Evolutionary conservation across 768 basidiomycete genomes (phyloP).

Genomic region (Boletus bicolor): DNA sequence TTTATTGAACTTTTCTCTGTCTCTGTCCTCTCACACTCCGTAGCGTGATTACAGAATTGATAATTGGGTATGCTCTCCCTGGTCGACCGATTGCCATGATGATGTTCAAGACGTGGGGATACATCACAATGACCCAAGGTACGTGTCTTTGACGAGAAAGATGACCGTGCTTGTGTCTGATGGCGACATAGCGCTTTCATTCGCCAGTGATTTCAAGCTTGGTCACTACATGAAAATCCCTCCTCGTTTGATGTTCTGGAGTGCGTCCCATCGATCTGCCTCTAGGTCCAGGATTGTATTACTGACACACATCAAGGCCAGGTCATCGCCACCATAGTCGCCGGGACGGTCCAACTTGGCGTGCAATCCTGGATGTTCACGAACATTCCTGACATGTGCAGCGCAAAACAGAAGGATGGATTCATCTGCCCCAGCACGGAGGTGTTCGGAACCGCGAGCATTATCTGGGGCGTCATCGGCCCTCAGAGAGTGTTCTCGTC

Average conservation of each 20-base stretch:
- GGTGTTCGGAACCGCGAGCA: slow-evolving; percentile 76
- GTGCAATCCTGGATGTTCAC: slow-evolving; percentile 62
- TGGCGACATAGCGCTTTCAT: slow-evolving; percentile 45
- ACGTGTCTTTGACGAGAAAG: background rate
- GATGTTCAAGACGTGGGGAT: slow-evolving; percentile 79
- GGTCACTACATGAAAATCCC: slow-evolving; percentile 75
- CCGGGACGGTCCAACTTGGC: slow-evolving; percentile 64
- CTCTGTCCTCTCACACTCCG: background rate
- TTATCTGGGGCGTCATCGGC: slow-evolving; percentile 83
- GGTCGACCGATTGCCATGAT: slow-evolving; percentile 76
- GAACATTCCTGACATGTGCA: slow-evolving; percentile 37
- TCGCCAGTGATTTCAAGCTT: slow-evolving; percentile 71
- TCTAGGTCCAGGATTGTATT: background rate
- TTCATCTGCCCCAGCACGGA: slow-evolving; percentile 70
- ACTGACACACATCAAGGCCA: slow-evolving; percentile 34
- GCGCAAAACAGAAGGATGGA: slow-evolving; percentile 35
- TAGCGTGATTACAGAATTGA: slow-evolving; percentile 66
- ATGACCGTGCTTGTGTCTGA: background rate
- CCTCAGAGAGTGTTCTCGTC: slow-evolving; percentile 66
- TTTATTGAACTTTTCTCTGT: background rate
- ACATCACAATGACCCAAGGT: slow-evolving; percentile 56
- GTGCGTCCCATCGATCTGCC: slow-evolving; percentile 10
- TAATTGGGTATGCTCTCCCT: slow-evolving; percentile 54
- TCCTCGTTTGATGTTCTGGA: slow-evolving; percentile 64
- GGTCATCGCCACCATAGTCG: slow-evolving; percentile 57